These are phyloP conservation scores for Suhomyces pyralidae DNA, from an alignment of 805 yeast species.

Conservation along the genomic window DNA sequence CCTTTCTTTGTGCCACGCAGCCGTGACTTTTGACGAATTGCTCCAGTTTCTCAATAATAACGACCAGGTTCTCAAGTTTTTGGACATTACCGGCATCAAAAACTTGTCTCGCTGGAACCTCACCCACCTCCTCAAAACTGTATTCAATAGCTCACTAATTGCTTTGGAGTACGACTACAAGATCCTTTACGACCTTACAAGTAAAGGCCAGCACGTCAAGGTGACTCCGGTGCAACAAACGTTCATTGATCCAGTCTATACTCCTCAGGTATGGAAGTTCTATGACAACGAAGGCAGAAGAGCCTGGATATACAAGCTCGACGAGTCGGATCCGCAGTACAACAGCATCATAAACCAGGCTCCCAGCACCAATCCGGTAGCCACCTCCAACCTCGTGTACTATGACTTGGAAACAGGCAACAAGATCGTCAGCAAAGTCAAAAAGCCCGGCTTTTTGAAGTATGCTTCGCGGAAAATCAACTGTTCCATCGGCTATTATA, in stretches of 20 bases:
- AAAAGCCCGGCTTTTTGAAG: conserved; percentile 49
- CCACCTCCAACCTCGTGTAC: conserved; percentile 43
- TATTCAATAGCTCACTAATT: conserved; percentile 33
- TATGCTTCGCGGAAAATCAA: conserved; percentile 54
- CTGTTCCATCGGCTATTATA: conserved; percentile 52
- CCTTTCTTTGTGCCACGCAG: conserved; percentile 40
- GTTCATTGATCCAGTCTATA: conserved; percentile 21
- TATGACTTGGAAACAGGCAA: conserved; percentile 66
- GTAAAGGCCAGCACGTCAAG: conserved; percentile 29
- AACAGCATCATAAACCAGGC: conserved; percentile 20
- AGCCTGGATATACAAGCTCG: conserved; percentile 68
- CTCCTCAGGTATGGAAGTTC: conserved; percentile 46
- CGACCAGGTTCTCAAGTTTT: conserved; percentile 44
- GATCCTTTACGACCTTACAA: conserved; percentile 47
- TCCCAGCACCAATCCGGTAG: conserved; percentile 8
- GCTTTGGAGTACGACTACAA: conserved; percentile 69
- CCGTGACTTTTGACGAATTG: conserved; percentile 37
- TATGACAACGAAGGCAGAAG: conserved; percentile 70
- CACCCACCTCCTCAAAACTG: conserved; percentile 24
- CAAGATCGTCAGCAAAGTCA: conserved; percentile 46
- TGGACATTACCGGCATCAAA: conserved; percentile 67
- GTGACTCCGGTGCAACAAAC: conserved; percentile 29
- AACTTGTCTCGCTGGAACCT: conserved; percentile 57
- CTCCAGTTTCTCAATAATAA: conserved; percentile 30
- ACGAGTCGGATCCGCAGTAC: conserved; percentile 30